Evolutionary conservation across 306 rosid genomes (phyloP), one percentile per base, ranked within the genome.

Genomic region (Inga leiocalycina): DNA sequence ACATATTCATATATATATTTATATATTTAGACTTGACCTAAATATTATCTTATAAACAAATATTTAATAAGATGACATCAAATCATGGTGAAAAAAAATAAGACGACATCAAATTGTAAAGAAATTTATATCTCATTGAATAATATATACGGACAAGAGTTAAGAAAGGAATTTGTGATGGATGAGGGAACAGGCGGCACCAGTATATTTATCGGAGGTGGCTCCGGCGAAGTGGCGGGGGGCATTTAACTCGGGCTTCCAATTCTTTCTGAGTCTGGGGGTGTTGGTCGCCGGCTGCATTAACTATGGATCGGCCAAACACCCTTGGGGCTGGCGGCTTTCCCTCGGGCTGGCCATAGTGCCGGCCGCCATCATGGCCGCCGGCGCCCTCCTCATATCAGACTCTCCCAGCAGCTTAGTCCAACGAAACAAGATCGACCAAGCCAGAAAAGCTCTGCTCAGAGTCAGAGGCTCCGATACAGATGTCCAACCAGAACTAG

Each of bases 341-440:
- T 86, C 91, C 2, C 89, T 92, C 3, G 94, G 92, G 76, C 83
- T 90, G 0, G 94, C 92, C 35, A 19, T 83, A 2, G 94, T 87
- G 39, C 92, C 92, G 0, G 93, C 91, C 2, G 62, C 75, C 76
- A 22, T 49, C 17, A 89, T 93, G 88, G 88, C 90, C 11, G 0
- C 46, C 0, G 94, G 93, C 0, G 86, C 91, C 0, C 45, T 91
- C 20, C 66, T 90, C 6, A 92, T 88, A 74, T 62, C 89, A 0
- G 94, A 90, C 87, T 85, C 93, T 1, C 97, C 93, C 0, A 84
- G 79, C 71, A 90, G 95, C 85, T 79, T 93, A 2, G 89, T 93
- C 3, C 79, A 89, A 32, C 92, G 97, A 20, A 83, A 87, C 54
- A 81, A 81, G 39, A 32, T 78, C 8, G 81, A 81, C 8, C 10